Evolutionary conservation across 1,139 yeast genomes (phyloP).

Genomic region (Tardiomyces digboiensis): DNA sequence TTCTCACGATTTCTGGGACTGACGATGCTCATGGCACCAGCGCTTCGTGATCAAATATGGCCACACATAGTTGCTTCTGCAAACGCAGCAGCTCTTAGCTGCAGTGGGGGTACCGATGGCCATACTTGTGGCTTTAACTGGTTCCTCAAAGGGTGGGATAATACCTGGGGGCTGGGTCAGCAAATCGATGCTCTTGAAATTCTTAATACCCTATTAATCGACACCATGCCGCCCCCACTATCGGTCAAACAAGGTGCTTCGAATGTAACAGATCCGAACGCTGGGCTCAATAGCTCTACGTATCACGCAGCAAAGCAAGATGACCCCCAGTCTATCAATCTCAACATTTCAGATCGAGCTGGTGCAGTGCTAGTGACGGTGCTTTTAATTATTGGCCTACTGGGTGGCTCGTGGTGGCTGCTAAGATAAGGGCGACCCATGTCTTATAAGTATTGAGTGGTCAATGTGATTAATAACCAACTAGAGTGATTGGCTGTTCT

Average conservation of each 20-base stretch:
- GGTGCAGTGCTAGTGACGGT: slow-evolving; percentile 87
- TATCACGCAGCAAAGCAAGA: slow-evolving; percentile 4
- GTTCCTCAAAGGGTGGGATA: slow-evolving; percentile 49
- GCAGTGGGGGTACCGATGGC: slow-evolving; percentile 68
- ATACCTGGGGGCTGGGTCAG: slow-evolving; percentile 64
- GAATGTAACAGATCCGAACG: background rate
- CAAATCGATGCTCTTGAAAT: slow-evolving; percentile 69
- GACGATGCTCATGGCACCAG: slow-evolving; percentile 49
- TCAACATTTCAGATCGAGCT: slow-evolving; percentile 44
- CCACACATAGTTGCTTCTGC: slow-evolving; percentile 44
- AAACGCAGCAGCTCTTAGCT: slow-evolving; percentile 57
- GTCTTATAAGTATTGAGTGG: too few species aligned
- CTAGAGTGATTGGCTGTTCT: too few species aligned
- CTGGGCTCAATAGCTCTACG: slow-evolving; percentile 6
- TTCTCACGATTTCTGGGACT: slow-evolving; percentile 57
- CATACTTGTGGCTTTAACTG: slow-evolving; percentile 70
- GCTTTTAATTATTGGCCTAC: slow-evolving; percentile 50
- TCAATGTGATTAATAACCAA: too few species aligned
- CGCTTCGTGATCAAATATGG: slow-evolving; percentile 33
- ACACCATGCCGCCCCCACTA: slow-evolving; percentile 30
- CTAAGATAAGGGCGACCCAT: too few species aligned
- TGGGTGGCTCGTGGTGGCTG: slow-evolving; percentile 70
- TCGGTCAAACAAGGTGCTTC: background rate
- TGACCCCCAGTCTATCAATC: slow-evolving; percentile 23
- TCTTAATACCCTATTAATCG: slow-evolving; percentile 38